phyloP scores from a whole-genome alignment of 1,284 basidiomycete species.

The Polyporus tsugae region DNA sequence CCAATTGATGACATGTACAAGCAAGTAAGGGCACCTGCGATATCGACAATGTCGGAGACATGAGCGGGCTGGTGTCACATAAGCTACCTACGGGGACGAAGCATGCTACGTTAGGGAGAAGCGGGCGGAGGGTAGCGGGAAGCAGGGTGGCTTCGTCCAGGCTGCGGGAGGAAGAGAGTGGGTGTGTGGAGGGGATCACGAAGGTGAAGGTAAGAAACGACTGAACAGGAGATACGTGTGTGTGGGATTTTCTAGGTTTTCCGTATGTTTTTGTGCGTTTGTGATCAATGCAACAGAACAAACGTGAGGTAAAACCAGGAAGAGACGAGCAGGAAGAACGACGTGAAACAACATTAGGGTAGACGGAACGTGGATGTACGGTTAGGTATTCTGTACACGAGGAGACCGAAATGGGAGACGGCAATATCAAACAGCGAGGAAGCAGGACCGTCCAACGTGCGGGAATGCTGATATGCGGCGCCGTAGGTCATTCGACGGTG shows the following conservation, averaged over 20 bases:
- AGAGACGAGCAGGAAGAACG: slow-evolving; percentile 40
- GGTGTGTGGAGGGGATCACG: slow-evolving; percentile 28
- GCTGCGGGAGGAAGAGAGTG: background rate
- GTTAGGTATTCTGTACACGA: slow-evolving; percentile 41
- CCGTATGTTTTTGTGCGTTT: slow-evolving; percentile 57
- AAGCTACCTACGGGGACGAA: slow-evolving; percentile 40
- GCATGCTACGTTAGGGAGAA: slow-evolving; percentile 27
- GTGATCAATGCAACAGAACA: slow-evolving; percentile 35
- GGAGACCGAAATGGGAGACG: slow-evolving; percentile 32
- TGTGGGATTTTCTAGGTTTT: slow-evolving; percentile 52
- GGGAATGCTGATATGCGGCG: slow-evolving; percentile 35
- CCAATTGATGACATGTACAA: slow-evolving; percentile 40
- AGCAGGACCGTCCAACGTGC: slow-evolving; percentile 36
- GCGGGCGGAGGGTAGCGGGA: slow-evolving; percentile 14
- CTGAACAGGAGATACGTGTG: slow-evolving; percentile 33
- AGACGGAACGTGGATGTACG: slow-evolving; percentile 40
- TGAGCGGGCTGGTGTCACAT: slow-evolving; percentile 34
- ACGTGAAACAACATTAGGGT: slow-evolving; percentile 43
- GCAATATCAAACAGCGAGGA: slow-evolving; percentile 36
- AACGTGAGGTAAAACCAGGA: slow-evolving; percentile 43
- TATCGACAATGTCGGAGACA: slow-evolving; percentile 33
- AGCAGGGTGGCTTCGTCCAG: slow-evolving; percentile 32
- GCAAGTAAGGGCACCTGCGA: slow-evolving; percentile 33
- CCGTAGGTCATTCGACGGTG: slow-evolving; percentile 25
- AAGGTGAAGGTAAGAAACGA: slow-evolving; percentile 35